A percentile compares a stretch with the other conserved stretches of the same genome.
These are phyloP conservation scores for Geranium rotundifolium DNA, from an alignment of 345 rosid genomes.

Conservation along the genomic window DNA sequence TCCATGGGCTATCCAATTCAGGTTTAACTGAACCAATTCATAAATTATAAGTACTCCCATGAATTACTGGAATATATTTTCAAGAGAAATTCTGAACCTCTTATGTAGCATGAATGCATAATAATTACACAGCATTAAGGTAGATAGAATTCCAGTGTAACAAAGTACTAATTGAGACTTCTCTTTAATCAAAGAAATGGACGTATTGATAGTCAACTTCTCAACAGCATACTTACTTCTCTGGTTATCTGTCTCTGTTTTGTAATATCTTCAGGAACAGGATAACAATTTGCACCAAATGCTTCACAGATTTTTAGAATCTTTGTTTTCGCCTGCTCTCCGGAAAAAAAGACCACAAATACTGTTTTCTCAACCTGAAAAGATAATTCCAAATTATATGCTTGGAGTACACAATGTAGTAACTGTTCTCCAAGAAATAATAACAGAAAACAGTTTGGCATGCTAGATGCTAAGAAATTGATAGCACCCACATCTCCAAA, in stretches of 20 bases:
- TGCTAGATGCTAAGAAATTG: neutral
- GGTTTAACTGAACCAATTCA: too few species aligned
- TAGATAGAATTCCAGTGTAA: too few species aligned
- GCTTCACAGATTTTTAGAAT: slow-evolving; percentile 89
- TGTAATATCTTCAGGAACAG: slow-evolving; percentile 77
- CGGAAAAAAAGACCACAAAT: slow-evolving; percentile 88
- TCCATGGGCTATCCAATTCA: neutral
- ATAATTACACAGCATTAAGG: too few species aligned
- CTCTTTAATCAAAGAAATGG: slow-evolving; percentile 3
- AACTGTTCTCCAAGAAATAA: neutral
- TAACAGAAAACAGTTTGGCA: neutral
- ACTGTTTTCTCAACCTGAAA: slow-evolving; percentile 76
- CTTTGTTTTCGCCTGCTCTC: slow-evolving; percentile 91
- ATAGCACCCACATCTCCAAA: slow-evolving; percentile 1
- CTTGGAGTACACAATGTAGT: slow-evolving; percentile 2
- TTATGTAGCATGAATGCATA: too few species aligned
- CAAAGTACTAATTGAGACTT: too few species aligned
- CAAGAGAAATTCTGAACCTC: too few species aligned
- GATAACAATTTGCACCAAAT: slow-evolving; percentile 91
- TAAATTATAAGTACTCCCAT: too few species aligned
- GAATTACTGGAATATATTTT: too few species aligned
- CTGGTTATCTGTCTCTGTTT: slow-evolving; percentile 84
- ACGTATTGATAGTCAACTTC: slow-evolving; percentile 6
- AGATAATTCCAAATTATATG: slow-evolving; percentile 11
- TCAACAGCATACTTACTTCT: slow-evolving; percentile 53